Conservation (phyloP, 768 basidiomycete genomes). For the Podaxis carcinomalis region DNA sequence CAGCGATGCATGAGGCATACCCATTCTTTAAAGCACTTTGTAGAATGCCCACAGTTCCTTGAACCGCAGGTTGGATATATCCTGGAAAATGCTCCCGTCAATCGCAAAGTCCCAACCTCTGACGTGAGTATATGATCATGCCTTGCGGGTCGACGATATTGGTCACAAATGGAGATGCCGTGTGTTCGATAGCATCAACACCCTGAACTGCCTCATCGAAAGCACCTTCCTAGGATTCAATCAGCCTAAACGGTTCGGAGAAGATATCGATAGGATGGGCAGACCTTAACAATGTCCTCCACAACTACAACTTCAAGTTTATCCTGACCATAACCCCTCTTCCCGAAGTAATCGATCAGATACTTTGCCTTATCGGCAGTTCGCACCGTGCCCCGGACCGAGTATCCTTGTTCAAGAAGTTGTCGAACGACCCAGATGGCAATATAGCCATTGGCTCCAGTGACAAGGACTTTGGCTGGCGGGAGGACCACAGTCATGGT, state of each 20-base stretch:
- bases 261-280: neutral
- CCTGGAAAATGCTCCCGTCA: conserved; percentile 29
- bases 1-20: conserved; percentile 23
- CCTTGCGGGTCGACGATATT: conserved; percentile 40
- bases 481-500: conserved; percentile 27
- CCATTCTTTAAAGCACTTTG: conserved; percentile 51
- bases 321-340: conserved; percentile 47
- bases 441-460: conserved; percentile 59
- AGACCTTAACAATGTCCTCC: conserved; percentile 51
- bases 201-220: conserved; percentile 80
- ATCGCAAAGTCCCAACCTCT: neutral
- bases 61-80: conserved; percentile 65
- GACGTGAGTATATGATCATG: conserved; percentile 4
- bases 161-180: conserved; percentile 57
- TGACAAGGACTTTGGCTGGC: conserved; percentile 41
- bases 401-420: conserved; percentile 59
- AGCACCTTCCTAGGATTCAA: conserved; percentile 48
- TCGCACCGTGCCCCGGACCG: conserved; percentile 65
- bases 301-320: conserved; percentile 65
- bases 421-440: conserved; percentile 52
- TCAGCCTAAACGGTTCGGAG: neutral
- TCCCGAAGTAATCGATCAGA: conserved; percentile 48
- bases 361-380: conserved; percentile 54
- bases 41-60: conserved; percentile 64
- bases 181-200: conserved; percentile 69